phyloP scores from a whole-genome alignment of 75 land plant species.

The Azolla pinnata region DNA sequence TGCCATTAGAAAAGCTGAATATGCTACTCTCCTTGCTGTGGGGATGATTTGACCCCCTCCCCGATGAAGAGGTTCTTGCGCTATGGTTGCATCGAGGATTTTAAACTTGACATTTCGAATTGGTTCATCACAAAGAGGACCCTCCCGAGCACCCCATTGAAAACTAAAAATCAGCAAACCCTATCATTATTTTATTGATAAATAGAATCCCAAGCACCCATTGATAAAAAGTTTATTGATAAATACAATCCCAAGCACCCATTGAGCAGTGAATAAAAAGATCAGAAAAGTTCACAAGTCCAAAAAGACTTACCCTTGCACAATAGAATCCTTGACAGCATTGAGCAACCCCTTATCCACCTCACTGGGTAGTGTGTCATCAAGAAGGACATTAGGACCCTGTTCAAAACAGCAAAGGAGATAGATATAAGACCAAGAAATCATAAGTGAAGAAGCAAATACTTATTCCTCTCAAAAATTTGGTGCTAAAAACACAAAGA shows the following conservation, averaged over 20 bases:
- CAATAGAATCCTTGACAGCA: constrained; percentile 96
- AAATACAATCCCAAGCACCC: no score
- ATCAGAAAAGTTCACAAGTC: no score
- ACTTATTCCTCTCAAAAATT: no score
- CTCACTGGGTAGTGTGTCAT: constrained; percentile 91
- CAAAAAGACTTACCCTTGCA: constrained; percentile 69
- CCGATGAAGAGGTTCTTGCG: constrained; percentile 89
- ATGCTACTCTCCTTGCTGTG: constrained; percentile 95
- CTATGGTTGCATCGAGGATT: constrained; percentile 91
- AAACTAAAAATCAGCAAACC: constrained; percentile 41
- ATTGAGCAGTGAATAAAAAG: no score
- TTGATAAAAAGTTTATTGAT: no score
- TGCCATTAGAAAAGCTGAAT: constrained; percentile 98
- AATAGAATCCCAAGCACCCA: no score
- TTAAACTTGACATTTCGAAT: constrained; percentile 98
- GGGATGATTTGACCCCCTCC: constrained; percentile 99
- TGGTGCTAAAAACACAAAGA: no score
- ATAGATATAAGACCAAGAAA: no score
- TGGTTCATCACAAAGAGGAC: constrained; percentile 98
- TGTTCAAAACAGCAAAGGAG: constrained; percentile 14
- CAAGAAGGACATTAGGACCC: constrained; percentile 95
- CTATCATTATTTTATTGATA: neutral
- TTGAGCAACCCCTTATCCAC: constrained; percentile 79
- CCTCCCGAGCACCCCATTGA: constrained; percentile 99
- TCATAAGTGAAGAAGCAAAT: no score